Base-by-base conservation (phyloP, 306 rosid species). In the Cyclanthera cordifolia region DNA sequence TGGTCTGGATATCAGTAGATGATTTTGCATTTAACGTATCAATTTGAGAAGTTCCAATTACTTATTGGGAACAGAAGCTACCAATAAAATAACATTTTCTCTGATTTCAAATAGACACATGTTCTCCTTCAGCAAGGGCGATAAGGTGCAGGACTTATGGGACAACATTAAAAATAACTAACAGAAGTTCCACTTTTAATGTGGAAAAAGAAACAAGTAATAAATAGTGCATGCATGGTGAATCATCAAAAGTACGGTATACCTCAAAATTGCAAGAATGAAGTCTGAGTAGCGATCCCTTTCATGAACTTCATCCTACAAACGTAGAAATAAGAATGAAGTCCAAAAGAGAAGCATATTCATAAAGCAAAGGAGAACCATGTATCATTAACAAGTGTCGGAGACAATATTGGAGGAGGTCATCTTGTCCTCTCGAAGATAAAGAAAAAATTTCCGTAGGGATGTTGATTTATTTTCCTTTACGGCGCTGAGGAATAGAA, bases 271-370 rank as follows among this genome's bases (percentile, higher is more conserved):
- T 73, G 99, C 93, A 80, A 93, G 70, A 90, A 88, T 86, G 70
- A 93, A 78, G 73, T 93, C 99, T 43, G 99, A 86, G 81, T 80
- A 80, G 47, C 88, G 88, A 76, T 93, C 99, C 81, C 99, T 86
- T 86, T 93, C 99, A 81, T 93, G 99, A 84, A 93, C 82, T 85
- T 93, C 99, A 74, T 93, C 99, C 99, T 93, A 82, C 54, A 66
- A 66, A 76, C 75, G 37, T 71, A 72, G 34, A 72, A 69, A 81
- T 1, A 51, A 80, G 53, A 66, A 46, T 24, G 5, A 64, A 24
- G 54, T 41, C 39, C 23, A 46, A 66, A 23, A 45, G 3, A 21
- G 23, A 43, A 12, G 5, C 2, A 17, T 12, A 6, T 13, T 63
- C n/a, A 61, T 39, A 61, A 61, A n/a, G 15, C 49, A 61, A 17